These are phyloP conservation scores for Omphalotus guepiniiformis DNA, from an alignment of 768 basidiomycete species.

Conservation along the genomic window DNA sequence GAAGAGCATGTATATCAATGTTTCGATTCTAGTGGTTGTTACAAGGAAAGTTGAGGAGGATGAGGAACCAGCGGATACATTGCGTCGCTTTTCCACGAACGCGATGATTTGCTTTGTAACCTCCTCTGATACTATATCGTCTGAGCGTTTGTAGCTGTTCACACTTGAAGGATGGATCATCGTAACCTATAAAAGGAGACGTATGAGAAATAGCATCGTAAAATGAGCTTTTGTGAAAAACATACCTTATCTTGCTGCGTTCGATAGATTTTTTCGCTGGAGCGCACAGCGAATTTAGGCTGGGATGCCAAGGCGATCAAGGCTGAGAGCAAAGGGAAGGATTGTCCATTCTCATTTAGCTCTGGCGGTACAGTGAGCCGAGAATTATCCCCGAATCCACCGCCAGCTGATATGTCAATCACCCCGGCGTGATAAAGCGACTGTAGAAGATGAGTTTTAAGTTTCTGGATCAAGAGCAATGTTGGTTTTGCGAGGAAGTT, in stretches of 20 bases:
- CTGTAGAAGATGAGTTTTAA: slow-evolving; percentile 74
- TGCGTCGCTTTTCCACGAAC: slow-evolving; percentile 80
- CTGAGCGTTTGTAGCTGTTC: slow-evolving; percentile 58
- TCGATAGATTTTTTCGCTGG: slow-evolving; percentile 60
- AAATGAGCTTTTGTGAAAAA: neutral
- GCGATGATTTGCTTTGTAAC: slow-evolving; percentile 67
- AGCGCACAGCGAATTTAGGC: slow-evolving; percentile 85
- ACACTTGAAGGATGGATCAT: slow-evolving; percentile 87
- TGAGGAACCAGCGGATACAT: slow-evolving; percentile 46
- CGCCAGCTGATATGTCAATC: slow-evolving; percentile 76
- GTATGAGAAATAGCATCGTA: slow-evolving; percentile 7
- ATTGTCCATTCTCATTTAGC: slow-evolving; percentile 70
- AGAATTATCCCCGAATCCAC: slow-evolving; percentile 29
- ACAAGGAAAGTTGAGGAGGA: slow-evolving; percentile 66
- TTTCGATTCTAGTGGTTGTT: slow-evolving; percentile 80
- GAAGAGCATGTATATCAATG: slow-evolving; percentile 86
- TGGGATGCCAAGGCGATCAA: slow-evolving; percentile 83
- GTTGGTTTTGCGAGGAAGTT: slow-evolving; percentile 92
- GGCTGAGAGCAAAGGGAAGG: slow-evolving; percentile 72
- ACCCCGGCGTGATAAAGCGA: slow-evolving; percentile 77
- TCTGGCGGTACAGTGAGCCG: slow-evolving; percentile 52
- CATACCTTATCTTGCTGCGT: slow-evolving; percentile 83
- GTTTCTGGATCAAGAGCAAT: slow-evolving; percentile 72
- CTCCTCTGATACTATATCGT: slow-evolving; percentile 16
- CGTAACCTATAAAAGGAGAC: slow-evolving; percentile 43